These are phyloP conservation scores for Nakazawaea molendinolei DNA, from an alignment of 805 yeast genomes.

Conservation along the genomic window DNA sequence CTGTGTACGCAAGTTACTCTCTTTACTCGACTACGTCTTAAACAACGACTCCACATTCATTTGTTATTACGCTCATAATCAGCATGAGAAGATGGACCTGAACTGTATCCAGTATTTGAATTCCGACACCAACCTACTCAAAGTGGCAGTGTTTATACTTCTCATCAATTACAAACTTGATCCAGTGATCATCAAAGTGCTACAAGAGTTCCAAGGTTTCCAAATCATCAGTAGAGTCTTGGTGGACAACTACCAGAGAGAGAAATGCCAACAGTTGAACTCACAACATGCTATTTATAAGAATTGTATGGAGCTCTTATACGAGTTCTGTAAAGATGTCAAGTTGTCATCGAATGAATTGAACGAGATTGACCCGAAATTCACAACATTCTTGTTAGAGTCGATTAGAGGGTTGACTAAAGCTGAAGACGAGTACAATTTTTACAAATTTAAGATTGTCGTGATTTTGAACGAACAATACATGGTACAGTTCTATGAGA, in stretches of 20 bases:
- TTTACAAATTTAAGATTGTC: conserved; percentile 62
- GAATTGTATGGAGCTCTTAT: conserved; percentile 42
- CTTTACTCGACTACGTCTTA: conserved; percentile 30
- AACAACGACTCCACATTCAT: conserved; percentile 19
- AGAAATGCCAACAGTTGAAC: conserved; percentile 4
- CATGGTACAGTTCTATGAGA: conserved; percentile 49
- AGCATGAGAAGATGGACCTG: conserved; percentile 5
- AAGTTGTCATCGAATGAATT: conserved; percentile 38
- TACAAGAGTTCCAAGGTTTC: conserved; percentile 49
- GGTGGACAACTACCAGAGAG: conserved; percentile 18
- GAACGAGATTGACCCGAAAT: conserved; percentile 32
- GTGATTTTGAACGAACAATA: conserved; percentile 83
- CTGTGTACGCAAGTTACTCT: conserved; percentile 42
- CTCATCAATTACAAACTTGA: conserved; percentile 18
- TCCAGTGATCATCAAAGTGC: conserved; percentile 29
- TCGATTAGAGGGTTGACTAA: conserved; percentile 33
- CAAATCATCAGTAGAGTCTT: conserved; percentile 28
- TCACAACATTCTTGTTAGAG: conserved; percentile 41
- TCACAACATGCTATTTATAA: conserved; percentile 15
- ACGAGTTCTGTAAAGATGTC: conserved; percentile 46
- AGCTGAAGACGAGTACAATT: conserved; percentile 52
- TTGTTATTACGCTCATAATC: conserved; percentile 12
- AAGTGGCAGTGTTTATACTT: conserved; percentile 26
- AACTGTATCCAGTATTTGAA: conserved; percentile 13
- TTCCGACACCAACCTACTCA: conserved; percentile 23